Evolutionary conservation across 148 eudicot genomes (phyloP), one percentile per base, ranked within the genome.

Genomic region (Pharnaceum exiguum): DNA sequence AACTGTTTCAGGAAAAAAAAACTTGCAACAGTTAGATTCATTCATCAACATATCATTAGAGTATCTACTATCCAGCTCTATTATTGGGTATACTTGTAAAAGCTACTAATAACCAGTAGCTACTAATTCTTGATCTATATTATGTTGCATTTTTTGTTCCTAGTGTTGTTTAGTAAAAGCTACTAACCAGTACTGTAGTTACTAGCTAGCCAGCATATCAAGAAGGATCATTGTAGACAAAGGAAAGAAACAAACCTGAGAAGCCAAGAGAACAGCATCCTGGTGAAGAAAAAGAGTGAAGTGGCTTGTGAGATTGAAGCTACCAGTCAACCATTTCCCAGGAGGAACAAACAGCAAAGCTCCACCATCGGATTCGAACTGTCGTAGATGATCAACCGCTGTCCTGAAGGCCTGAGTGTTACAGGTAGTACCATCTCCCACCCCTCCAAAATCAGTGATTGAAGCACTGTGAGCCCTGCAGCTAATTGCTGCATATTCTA

Each of bases 201-300:
- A n/a, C n/a, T n/a, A n/a, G n/a, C n/a, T n/a, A n/a, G n/a, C n/a
- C n/a, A n/a, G n/a, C n/a, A n/a, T n/a, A n/a, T n/a, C n/a, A n/a
- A n/a, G 51, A 33, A 17, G 27, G 21, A 10, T 3, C 12, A 17
- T 25, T 7, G 1, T 10, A n/a, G n/a, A 28, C 16, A 31, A 7
- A 22, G 24, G 22, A 26, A 12, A 50, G 12, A 44, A 39, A 9
- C 49, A 45, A 48, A 90, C 97, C 97, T 82, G 96, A 51, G 97
- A 79, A 62, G 90, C 98, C 65, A 91, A 80, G 59, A 91, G 90
- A 61, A 83, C 90, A 49, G 98, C 98, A 76, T 87, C 96, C 42
- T 66, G 74, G 25, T 91, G 78, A 35, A 87, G 84, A 51, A 44
- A 87, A 7, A 91, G 85, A 35, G 98, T 91, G 68, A 91, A 91